These are phyloP conservation scores for Coprinellus micaceus DNA, from an alignment of 768 basidiomycete species.

Conservation along the genomic window DNA sequence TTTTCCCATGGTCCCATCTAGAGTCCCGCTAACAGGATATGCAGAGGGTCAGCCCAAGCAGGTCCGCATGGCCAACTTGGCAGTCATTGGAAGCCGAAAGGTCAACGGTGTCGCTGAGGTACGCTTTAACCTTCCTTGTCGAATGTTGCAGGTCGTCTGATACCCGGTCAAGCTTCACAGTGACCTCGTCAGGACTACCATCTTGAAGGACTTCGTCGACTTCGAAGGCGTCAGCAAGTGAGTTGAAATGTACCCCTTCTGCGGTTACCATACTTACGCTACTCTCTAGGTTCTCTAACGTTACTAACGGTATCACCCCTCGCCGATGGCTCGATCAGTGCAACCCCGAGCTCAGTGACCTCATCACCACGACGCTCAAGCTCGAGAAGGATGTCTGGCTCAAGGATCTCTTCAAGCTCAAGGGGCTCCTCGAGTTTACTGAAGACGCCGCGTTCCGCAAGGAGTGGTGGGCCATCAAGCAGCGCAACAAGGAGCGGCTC, in stretches of 20 bases:
- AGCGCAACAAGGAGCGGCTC: constrained; percentile 85
- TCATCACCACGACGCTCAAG: constrained; percentile 81
- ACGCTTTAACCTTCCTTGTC: background rate
- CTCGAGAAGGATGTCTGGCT: constrained; percentile 78
- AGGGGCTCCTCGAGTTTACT: constrained; percentile 67
- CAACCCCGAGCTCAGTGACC: constrained; percentile 81
- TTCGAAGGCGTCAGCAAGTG: constrained; percentile 83
- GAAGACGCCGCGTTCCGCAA: constrained; percentile 74
- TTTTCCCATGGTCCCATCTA: background rate
- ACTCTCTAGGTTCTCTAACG: constrained; percentile 66
- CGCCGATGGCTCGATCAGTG: constrained; percentile 94
- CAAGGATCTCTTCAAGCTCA: constrained; percentile 74
- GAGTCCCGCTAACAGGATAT: background rate
- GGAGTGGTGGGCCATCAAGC: constrained; percentile 83
- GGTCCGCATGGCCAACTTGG: constrained; percentile 88
- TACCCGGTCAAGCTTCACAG: constrained; percentile 64
- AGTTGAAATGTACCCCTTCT: constrained; percentile 22
- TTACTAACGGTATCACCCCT: constrained; percentile 94
- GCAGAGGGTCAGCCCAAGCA: constrained; percentile 83
- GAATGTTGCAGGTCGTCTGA: background rate
- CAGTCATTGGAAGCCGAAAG: constrained; percentile 82
- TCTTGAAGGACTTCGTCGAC: constrained; percentile 90
- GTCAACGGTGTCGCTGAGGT: constrained; percentile 97
- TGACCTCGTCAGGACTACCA: constrained; percentile 79
- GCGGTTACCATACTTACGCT: constrained; percentile 4